A percentile compares a stretch with the other conserved stretches of the same genome.
phyloP scores from a whole-genome alignment of 768 basidiomycete genomes.

The Trametopsis cervina region DNA sequence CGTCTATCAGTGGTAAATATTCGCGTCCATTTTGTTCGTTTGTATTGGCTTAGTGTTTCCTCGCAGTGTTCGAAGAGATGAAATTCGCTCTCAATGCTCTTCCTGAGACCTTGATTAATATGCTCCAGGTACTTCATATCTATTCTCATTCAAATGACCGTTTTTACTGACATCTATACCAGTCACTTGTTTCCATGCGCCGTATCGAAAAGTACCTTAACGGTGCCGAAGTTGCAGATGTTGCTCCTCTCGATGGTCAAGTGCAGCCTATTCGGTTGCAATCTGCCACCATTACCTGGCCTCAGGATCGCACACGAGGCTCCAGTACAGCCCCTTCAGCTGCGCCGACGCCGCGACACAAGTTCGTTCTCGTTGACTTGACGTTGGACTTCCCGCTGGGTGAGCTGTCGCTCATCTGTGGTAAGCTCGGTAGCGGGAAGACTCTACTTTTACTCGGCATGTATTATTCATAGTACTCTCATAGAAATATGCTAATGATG shows the following conservation, averaged over 20 bases:
- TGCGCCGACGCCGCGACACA: slow-evolving; percentile 66
- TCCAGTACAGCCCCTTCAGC: slow-evolving; percentile 45
- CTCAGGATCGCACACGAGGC: slow-evolving; percentile 57
- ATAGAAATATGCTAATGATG: neutral
- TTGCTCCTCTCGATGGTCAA: slow-evolving; percentile 50
- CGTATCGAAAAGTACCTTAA: slow-evolving; percentile 89
- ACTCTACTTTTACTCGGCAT: slow-evolving; percentile 70
- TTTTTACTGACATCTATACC: neutral
- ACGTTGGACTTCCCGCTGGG: slow-evolving; percentile 72
- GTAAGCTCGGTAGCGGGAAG: slow-evolving; percentile 87
- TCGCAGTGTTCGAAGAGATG: slow-evolving; percentile 76
- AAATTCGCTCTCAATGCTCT: slow-evolving; percentile 83
- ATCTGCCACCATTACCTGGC: slow-evolving; percentile 88
- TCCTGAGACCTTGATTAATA: slow-evolving; percentile 87
- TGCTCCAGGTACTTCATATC: slow-evolving; percentile 55
- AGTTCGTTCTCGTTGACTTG: slow-evolving; percentile 78
- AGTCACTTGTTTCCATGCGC: slow-evolving; percentile 78
- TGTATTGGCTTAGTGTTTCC: neutral
- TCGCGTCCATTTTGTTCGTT: neutral
- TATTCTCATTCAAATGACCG: neutral
- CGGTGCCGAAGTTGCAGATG: slow-evolving; percentile 60
- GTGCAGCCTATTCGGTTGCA: slow-evolving; percentile 64
- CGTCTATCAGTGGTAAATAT: slow-evolving; percentile 37
- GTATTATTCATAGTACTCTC: neutral
- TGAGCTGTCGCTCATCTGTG: slow-evolving; percentile 78